phyloP scores from a whole-genome alignment of 2,329 filamentous ascomycete genomes.

The Stachybotrys chlorohalonatus region DNA sequence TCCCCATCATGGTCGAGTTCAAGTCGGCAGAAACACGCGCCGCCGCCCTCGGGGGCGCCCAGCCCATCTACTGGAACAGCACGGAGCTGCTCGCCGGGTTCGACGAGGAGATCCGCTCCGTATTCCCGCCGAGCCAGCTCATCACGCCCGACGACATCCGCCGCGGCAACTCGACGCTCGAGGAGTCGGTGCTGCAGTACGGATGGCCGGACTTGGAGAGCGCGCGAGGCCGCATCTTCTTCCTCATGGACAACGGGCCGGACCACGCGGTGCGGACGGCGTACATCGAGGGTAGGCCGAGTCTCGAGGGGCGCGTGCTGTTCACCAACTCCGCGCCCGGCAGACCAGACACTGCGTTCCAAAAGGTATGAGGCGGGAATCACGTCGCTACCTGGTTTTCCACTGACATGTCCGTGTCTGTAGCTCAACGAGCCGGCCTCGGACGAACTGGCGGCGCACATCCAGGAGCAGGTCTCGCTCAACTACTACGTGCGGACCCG shows the following conservation, averaged over 20 bases:
- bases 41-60: constrained; percentile 19
- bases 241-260: constrained; percentile 41
- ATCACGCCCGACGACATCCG: constrained; percentile 38
- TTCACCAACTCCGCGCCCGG: constrained; percentile 40
- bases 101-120: constrained; percentile 35
- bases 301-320: constrained; percentile 32
- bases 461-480: constrained; percentile 32
- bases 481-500: constrained; percentile 41
- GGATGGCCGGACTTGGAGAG: constrained; percentile 39
- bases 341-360: constrained; percentile 34
- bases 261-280: constrained; percentile 24
- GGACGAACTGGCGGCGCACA: constrained; percentile 24
- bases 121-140: constrained; percentile 28
- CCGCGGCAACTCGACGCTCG: constrained; percentile 28
- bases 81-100: constrained; percentile 29
- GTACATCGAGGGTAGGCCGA: constrained; percentile 24
- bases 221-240: constrained; percentile 35
- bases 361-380: constrained; percentile 19
- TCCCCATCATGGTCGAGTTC: constrained; percentile 40
- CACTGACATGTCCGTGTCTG: not conserved
- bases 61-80: constrained; percentile 33
- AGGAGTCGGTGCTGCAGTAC: constrained; percentile 31
- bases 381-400: not conserved
- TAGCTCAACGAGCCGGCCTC: constrained; percentile 33
- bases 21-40: constrained; percentile 24